These are phyloP conservation scores for Trypanosoma melophagium DNA, from an alignment of 208 protist genomes.

Conservation along the genomic window DNA sequence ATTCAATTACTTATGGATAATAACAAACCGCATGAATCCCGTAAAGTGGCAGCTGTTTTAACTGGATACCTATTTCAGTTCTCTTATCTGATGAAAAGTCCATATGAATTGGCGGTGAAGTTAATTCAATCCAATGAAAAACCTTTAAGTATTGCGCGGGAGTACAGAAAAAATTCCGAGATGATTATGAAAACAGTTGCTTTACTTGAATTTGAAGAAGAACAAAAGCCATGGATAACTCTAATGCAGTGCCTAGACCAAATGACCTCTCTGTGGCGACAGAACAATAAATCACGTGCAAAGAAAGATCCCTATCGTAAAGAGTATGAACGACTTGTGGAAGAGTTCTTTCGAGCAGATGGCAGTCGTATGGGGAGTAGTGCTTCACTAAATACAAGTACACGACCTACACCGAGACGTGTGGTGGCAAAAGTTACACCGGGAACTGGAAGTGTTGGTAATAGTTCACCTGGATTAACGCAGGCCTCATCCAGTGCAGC, in stretches of 20 bases:
- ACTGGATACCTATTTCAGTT: constrained; percentile 79
- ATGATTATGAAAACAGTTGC: constrained; percentile 8
- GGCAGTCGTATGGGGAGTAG: constrained; percentile 8
- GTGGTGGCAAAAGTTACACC: constrained; percentile 57
- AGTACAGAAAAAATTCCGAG: constrained; percentile 17
- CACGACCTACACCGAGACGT: constrained; percentile 71
- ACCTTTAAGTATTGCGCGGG: constrained; percentile 32
- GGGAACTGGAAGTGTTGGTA: constrained; percentile 11
- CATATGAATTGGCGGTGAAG: constrained; percentile 50
- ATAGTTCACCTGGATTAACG: constrained; percentile 30
- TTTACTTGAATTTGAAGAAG: constrained; percentile 35
- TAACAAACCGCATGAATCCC: constrained; percentile 41
- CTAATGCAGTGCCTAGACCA: constrained; percentile 70
- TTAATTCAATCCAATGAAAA: constrained; percentile 34
- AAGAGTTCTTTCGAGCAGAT: constrained; percentile 27
- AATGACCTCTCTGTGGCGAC: constrained; percentile 56
- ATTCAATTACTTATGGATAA: constrained; percentile 60
- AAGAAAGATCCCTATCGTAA: constrained; percentile 33
- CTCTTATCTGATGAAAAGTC: constrained; percentile 64
- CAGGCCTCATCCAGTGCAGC: constrained; percentile 7
- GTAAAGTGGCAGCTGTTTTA: constrained; percentile 59
- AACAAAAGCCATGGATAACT: constrained; percentile 63
- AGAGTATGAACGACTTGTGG: constrained; percentile 38
- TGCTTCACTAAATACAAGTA: constrained; percentile 59
- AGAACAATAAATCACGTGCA: constrained; percentile 32